phyloP scores from a whole-genome alignment of 208 protist species.

The Entamoeba histolytica region DNA sequence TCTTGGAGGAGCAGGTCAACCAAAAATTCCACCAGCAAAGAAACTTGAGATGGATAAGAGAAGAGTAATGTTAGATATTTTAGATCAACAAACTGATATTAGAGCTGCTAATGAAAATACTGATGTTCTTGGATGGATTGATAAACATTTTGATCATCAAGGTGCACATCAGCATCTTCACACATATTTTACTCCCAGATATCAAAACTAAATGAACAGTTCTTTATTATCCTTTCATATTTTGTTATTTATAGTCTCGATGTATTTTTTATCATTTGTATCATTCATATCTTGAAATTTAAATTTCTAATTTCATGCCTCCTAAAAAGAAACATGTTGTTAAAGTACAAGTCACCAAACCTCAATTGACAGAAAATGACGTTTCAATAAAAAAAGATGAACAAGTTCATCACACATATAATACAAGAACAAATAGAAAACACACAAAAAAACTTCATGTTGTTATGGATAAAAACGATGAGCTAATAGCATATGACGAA shows the following conservation, averaged over 20 bases:
- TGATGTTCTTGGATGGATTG: neutral
- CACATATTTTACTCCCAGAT: neutral
- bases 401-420: neutral
- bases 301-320: neutral
- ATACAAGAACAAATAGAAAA: neutral
- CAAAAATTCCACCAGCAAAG: slow-evolving; percentile 14
- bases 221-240: too few species aligned
- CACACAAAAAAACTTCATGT: neutral
- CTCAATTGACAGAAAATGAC: too few species aligned
- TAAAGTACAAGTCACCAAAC: neutral
- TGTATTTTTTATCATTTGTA: too few species aligned
- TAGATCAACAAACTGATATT: neutral
- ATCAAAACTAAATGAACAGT: neutral
- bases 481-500: neutral
- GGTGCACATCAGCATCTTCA: neutral
- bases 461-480: neutral
- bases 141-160: neutral
- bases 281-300: too few species aligned
- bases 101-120: neutral
- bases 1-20: slow-evolving; percentile 31
- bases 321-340: neutral
- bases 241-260: too few species aligned
- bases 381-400: neutral
- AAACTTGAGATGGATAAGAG: neutral
- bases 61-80: neutral